Evolutionary conservation across 139 green algal species (phyloP).

Genomic region (Coccomyxa sp.): DNA sequence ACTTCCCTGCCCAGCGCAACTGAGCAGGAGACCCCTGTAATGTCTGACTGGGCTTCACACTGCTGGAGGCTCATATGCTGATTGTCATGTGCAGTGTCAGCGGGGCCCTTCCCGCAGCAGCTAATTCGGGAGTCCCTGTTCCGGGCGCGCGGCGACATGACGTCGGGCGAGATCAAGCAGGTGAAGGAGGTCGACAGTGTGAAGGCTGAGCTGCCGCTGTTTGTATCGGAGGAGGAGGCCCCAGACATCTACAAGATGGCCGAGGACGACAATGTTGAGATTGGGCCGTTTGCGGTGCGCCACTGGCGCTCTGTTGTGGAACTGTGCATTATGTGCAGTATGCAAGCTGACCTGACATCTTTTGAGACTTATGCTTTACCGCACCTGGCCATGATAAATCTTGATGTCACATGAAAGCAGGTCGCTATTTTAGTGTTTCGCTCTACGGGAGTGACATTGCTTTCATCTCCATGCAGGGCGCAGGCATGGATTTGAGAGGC

Average conservation of each 20-base stretch:
- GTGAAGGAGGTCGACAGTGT: conserved; percentile 17
- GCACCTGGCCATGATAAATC: no score
- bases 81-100: conserved; percentile 31
- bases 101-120: conserved; percentile 30
- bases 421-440: no score
- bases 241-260: conserved; percentile 59
- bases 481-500: conserved; percentile 56
- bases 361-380: no score
- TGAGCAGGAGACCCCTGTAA: no score
- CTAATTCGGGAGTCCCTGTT: conserved; percentile 57
- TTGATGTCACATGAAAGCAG: no score
- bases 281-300: conserved; percentile 61
- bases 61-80: no score
- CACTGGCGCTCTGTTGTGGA: neutral
- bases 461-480: conserved; percentile 24
- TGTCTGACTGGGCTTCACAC: no score
- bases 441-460: neutral
- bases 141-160: conserved; percentile 60
- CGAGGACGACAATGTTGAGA: conserved; percentile 46
- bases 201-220: conserved; percentile 35
- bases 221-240: conserved; percentile 53
- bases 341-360: no score
- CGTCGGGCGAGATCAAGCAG: conserved; percentile 61
- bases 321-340: no score
- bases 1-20: no score